These are phyloP conservation scores for Podospora sp. DNA, from an alignment of 495 filamentous ascomycete species.

Conservation along the genomic window DNA sequence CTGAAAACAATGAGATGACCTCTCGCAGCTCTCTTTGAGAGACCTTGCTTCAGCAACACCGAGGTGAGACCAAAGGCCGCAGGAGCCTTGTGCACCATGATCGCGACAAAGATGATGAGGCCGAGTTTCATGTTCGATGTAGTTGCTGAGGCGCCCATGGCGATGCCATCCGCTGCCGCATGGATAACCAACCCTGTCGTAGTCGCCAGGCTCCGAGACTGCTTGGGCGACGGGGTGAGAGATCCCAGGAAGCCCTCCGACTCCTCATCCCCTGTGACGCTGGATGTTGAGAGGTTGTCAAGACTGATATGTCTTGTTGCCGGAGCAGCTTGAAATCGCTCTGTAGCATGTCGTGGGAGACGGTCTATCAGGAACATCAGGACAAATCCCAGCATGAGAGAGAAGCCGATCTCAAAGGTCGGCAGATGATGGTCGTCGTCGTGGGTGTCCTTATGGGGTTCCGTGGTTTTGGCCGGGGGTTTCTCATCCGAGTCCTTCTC, in stretches of 20 bases:
- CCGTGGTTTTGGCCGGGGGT: not conserved
- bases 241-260: slow-evolving; percentile 56
- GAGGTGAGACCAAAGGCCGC: slow-evolving; percentile 94
- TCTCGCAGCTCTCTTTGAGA: slow-evolving; percentile 81
- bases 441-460: slow-evolving; percentile 24
- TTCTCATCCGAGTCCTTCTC: slow-evolving; percentile 13
- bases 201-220: slow-evolving; percentile 64
- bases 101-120: slow-evolving; percentile 90
- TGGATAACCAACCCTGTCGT: slow-evolving; percentile 96
- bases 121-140: slow-evolving; percentile 70
- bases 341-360: slow-evolving; percentile 70
- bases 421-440: slow-evolving; percentile 45
- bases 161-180: slow-evolving; percentile 93
- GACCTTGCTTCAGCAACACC: slow-evolving; percentile 81
- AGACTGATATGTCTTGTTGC: slow-evolving; percentile 73
- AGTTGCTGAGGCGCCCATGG: slow-evolving; percentile 82
- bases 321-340: slow-evolving; percentile 55
- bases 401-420: slow-evolving; percentile 73
- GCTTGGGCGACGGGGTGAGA: slow-evolving; percentile 52
- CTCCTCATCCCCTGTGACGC: slow-evolving; percentile 46
- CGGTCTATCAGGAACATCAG: slow-evolving; percentile 97
- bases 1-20: slow-evolving; percentile 89
- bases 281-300: slow-evolving; percentile 66
- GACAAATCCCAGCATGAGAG: slow-evolving; percentile 85
- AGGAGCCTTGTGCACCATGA: slow-evolving; percentile 96